Base-by-base conservation (phyloP, 331 rosid species). In the Phaseolus coccineus region DNA sequence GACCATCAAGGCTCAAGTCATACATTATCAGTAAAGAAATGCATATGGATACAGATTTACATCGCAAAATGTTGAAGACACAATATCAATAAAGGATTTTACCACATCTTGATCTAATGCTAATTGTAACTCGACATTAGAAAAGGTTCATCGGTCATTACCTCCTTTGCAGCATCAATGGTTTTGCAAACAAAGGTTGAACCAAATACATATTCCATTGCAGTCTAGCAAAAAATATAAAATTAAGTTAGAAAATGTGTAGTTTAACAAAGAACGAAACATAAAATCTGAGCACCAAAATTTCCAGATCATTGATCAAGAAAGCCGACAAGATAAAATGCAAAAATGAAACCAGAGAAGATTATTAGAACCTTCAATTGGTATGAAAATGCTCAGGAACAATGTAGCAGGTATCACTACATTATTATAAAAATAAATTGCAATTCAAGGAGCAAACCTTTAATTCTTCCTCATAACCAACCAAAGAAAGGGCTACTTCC, bases 121-220 rank as follows among this genome's bases (percentile, higher is more conserved):
- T 53, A 59, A 46, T 25, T 51, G 69, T n/a, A 65, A 76, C 73
- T 6, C 64, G 28, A 62, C 70, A 70, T 61, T 5, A 66, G 50
- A 81, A 69, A 65, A 64, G 28, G 55, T 30, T 42, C 75, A 67
- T 67, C 81, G 84, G 94, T 58, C 56, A 51, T 68, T 93, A 96
- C 99, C 98, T 96, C 93, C 90, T 93, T 93, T 30, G 99, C 99
- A 80, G 96, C 96, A 80, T 89, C 89, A 62, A 46, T 77, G 27
- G 81, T 91, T 86, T 91, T 96, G 97, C 99, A 96, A 69, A 96
- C 92, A 80, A 96, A 91, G 73, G 99, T 93, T 76, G 99, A 93
- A 73, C 99, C 99, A 76, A 96, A 96, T 57, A 96, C 88, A 56
- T 80, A 96, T 78, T 96, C 99, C 97, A 96, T 91, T 33, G 99